Evolutionary conservation across 2,329 filamentous ascomycete genomes (phyloP), one percentile per base, ranked within the genome.

Genomic region (Neophaeococcomyces mojaviensis): DNA sequence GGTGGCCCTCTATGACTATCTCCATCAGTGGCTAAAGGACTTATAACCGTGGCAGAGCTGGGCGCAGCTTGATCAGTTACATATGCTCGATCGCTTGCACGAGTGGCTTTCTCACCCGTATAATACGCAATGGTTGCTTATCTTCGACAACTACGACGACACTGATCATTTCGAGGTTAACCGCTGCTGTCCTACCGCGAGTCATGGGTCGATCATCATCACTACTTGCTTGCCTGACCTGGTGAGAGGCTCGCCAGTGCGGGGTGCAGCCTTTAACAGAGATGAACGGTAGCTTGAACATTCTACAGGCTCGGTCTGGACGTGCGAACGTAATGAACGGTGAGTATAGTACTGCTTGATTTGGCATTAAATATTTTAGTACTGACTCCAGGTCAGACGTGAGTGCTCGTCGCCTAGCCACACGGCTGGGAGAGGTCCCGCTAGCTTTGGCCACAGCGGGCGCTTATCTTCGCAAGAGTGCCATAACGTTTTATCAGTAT

Each of bases 1-100:
- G 53, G 49, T 55, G n/a, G 61, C 62, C 3, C 47, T 72, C 2
- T 57, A 63, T 47, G 58, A 61, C 36, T 67, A 65, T 31, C 39
- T 55, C 13, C 41, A 13, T 24, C 16, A 13, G 24, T 51, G 22
- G 46, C 46, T 34, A 12, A 44, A 5, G 12, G 12, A 20, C 32
- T 49, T n/a, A n/a, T n/a, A 20, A 33, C 46, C 15, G 26, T 28
- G 26, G 16, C 20, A n/a, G 18, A 35, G 19, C 19, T 31, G 3
- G 16, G 18, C n/a, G 7, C 15, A 20, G 18, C 31, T 49, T 15
- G 12, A 47, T 7, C 38, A 34, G 18, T 32, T 44, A 19, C 39
- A 48, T 18, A 30, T 18, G 6, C 15, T 36, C 4, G 19, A 38
- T 33, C 16, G 20, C 7, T n/a, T 42, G 12, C 31, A 12, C 9